These are phyloP conservation scores for Pistacia integerrima DNA, from an alignment of 345 rosid genomes.

Conservation along the genomic window DNA sequence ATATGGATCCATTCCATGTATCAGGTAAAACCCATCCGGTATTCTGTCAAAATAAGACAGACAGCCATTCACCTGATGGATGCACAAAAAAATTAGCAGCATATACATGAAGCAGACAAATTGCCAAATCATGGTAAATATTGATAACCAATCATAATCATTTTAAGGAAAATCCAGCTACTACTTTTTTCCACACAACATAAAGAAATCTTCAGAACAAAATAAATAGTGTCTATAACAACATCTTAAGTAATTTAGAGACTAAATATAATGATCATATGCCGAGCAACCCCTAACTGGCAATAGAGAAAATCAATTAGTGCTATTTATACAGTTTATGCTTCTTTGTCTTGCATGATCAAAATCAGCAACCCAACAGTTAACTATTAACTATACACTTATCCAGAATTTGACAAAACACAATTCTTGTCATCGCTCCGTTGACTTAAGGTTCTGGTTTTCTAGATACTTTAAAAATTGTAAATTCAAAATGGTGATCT, in stretches of 20 bases:
- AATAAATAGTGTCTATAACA: background rate
- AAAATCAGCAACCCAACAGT: background rate
- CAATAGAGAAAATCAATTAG: background rate
- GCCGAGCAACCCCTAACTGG: background rate
- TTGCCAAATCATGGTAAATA: background rate
- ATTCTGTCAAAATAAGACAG: conserved; percentile 52
- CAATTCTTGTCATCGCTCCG: background rate
- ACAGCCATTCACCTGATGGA: conserved; percentile 49
- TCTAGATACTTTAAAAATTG: background rate
- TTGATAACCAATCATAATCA: background rate
- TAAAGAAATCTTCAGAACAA: background rate
- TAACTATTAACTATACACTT: background rate
- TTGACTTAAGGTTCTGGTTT: background rate
- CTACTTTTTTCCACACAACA: background rate
- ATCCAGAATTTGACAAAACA: background rate
- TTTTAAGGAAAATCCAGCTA: background rate
- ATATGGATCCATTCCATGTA: conserved; percentile 54
- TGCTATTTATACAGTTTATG: background rate
- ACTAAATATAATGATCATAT: background rate
- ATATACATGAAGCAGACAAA: background rate
- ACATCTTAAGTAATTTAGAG: background rate
- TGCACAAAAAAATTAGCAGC: conserved; percentile 5
- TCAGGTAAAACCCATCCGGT: conserved; percentile 55
- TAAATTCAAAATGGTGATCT: background rate
- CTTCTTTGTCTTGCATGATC: background rate